Base-by-base conservation (phyloP, 148 eudicot genomes). In the Cornus kousa region DNA sequence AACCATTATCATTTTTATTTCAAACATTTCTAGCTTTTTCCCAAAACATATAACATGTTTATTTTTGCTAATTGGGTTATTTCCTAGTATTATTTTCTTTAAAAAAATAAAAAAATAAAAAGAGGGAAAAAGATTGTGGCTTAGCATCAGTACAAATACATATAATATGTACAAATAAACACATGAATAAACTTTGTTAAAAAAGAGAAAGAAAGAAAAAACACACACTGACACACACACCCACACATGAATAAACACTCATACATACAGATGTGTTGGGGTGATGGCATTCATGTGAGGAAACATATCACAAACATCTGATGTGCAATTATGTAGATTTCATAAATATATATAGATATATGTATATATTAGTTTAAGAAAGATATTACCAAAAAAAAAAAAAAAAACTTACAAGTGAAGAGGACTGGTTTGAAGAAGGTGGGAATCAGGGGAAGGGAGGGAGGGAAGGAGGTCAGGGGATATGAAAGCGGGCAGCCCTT, bases 371-470 rank as follows among this genome's bases (percentile, higher is more conserved):
- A 6, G 22, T 62, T 14, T 5, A 4, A 70, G 32, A 46, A 5
- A 4, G 48, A 77, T 28, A 2, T 1, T 28, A 28, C n/a, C n/a
- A n/a, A n/a, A n/a, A n/a, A n/a, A n/a, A n/a, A n/a, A 28, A 72
- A 0, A 48, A 20, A n/a, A 67, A 0, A 71, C 91, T 59, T 84
- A 93, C 98, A 93, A 91, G 87, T 93, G 96, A 73, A 91, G 91
- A 68, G 98, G 96, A 85, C 88, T 87, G 75, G 86, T 80, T 23
- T 88, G 95, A 32, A 93, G 91, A 84, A 93, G 90, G 74, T 67
- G 87, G 70, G 98, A 90, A 20, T 86, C 85, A 50, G 92, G 91
- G 32, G 86, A 85, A 76, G 90, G 89, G 20, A 92, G 87, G 48
- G 85, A 79, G 23, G 92, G 70, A 67, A 92, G 91, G n/a, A 85